Evolutionary conservation across 768 basidiomycete genomes (phyloP), one percentile per base, ranked within the genome.

Genomic region (Lanmaoa pseudosensibilis): DNA sequence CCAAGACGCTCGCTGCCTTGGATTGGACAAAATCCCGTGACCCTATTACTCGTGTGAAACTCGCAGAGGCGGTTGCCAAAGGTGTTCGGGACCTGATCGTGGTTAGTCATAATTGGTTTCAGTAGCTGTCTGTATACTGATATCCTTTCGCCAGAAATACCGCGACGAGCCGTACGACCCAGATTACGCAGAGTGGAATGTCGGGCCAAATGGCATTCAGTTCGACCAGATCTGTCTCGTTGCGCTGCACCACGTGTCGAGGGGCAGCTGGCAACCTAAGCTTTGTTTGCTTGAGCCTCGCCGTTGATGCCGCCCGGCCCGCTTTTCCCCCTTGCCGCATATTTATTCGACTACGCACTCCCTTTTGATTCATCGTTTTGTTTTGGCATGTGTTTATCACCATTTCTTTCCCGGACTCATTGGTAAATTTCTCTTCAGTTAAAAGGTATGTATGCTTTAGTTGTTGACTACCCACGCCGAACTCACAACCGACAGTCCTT

Each of bases 241-340:
- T 64, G 83, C 85, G 61, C 78, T 91, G 46, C 86, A 87, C 70
- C 88, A 88, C 57, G 88, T 91, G 53, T 90, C 88, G 5, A 82
- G 81, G 74, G 89, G 89, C 21, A 86, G 84, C 60, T 91, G 89
- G 89, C 89, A 91, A 60, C 87, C 88, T 23, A 80, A 85, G 47
- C 69, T 91, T 34, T 80, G 86, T 69, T 77, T 90, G 53, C 49
- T 57, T 21, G 43, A 37, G n/a, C 57, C 62, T 46, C 60, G 44
- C 30, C 58, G 5, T 47, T 70, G 46, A 66, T 57, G 5, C 33
- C 10, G 4, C 4, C n/a, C 23, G 25, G 15, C 21, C 32, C 36
- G 12, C 30, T 25, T 25, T 45, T 5, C 21, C 15, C n/a, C 23
- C 34, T 52, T 6, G 5, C 25, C 6, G 30, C 23, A 47, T 25